phyloP scores from a whole-genome alignment of 331 rosid genomes.

The Acacia concinna region DNA sequence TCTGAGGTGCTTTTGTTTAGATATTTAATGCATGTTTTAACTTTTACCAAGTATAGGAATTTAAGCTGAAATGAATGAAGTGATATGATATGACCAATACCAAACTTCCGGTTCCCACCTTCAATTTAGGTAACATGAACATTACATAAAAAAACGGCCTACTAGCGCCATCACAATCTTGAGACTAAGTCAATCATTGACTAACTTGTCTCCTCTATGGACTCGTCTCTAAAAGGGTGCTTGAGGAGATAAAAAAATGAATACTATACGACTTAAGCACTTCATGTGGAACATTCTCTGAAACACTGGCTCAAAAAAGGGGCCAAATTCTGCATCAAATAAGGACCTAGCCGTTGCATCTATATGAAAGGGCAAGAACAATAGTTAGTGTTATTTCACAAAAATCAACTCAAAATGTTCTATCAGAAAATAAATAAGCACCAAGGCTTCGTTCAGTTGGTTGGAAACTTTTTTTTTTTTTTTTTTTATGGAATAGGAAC shows the following conservation, averaged over 20 bases:
- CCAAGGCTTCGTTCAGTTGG: background rate
- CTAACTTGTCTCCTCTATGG: background rate
- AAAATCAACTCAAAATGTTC: background rate
- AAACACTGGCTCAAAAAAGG: background rate
- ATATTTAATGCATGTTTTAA: background rate
- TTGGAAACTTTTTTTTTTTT: background rate
- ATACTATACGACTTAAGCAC: background rate
- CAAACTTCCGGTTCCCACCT: constrained; percentile 9
- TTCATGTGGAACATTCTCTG: background rate
- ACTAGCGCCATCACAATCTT: background rate
- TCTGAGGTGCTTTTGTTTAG: background rate
- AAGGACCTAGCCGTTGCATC: background rate
- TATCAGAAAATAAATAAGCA: background rate
- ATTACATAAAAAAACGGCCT: background rate
- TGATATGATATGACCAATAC: constrained; percentile 1
- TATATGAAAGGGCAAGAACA: background rate
- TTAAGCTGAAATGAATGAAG: constrained; percentile 2
- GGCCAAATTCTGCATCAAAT: background rate
- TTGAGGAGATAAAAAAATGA: background rate
- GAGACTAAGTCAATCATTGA: constrained; percentile 1
- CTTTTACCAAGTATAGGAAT: background rate
- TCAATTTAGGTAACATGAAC: constrained; percentile 6
- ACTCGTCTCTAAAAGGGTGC: background rate
- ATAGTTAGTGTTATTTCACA: background rate
- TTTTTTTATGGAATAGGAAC: background rate